Evolutionary conservation across 495 filamentous ascomycete species (phyloP), one percentile per base, ranked within the genome.

Genomic region (Hypoxylon rickii): DNA sequence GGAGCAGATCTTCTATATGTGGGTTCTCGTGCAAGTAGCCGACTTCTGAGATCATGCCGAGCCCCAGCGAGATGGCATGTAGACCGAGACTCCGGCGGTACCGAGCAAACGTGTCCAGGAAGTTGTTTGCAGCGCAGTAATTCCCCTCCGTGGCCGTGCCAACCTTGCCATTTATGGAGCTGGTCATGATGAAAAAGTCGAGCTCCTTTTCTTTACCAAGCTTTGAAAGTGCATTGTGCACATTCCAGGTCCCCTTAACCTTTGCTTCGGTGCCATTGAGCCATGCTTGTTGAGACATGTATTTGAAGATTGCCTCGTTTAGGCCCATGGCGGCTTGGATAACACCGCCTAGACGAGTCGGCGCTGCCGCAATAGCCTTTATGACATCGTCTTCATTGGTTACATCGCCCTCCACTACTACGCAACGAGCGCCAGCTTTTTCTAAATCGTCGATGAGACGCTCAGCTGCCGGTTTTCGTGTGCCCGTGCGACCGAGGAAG

Each of bases 111-210:
- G 2, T 71, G 51, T 81, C 80, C 10, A 83, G 71, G 65, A 80
- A 86, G 34, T 76, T 75, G 61, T 84, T 86, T 12, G 77, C 81
- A 2, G 83, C 80, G 16, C 79, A 74, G 62, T 87, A 87, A 8
- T 81, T 80, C 4, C 78, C 72, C 64, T 88, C 84, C 0, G 78
- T 77, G 19, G 72, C 65, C 56, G 73, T 79, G 7, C 85, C 85
- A 13, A 85, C 69, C 4, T 76, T 67, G 17, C 77, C 82, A 7
- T 79, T 68, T 1, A 81, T 67, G 0, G 85, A 87, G 10, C 79
- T 82, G 12, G 85, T 73, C 26, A 75, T 72, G 16, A 86, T 63
- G 67, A 87, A 87, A 71, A 88, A 88, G 61, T 87, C 85, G 1
- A 87, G 74, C 18, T 76, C 60, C 7, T 53, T 36, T 29, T 65